Evolutionary conservation across 495 filamentous ascomycete species (phyloP).

Genomic region (Trypethelium eluteriae): DNA sequence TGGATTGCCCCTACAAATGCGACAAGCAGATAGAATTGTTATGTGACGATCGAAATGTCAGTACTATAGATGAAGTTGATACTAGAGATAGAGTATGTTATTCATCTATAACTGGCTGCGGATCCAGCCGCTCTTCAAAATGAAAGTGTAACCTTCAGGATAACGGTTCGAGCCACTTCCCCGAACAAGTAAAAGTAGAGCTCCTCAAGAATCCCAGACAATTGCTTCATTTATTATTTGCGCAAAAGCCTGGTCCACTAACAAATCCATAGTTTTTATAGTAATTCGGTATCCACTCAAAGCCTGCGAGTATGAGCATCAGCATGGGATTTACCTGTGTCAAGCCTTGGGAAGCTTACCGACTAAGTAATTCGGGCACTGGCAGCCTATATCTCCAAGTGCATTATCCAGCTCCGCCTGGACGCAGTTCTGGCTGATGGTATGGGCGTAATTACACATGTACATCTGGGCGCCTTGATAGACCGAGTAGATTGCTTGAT

Average conservation of each 20-base stretch:
- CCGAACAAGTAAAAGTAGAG: too few relatives aligned
- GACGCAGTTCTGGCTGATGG: background rate
- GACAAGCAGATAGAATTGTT: too few relatives aligned
- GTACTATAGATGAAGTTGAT: too few relatives aligned
- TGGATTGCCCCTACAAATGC: too few relatives aligned
- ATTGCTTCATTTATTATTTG: background rate
- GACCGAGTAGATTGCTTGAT: background rate
- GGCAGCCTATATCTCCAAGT: background rate
- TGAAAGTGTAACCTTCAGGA: too few relatives aligned
- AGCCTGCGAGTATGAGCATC: background rate
- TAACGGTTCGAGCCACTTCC: too few relatives aligned
- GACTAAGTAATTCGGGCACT: background rate
- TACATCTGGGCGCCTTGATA: background rate
- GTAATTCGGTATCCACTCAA: background rate
- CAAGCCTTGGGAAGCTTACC: background rate
- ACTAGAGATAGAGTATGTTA: too few relatives aligned
- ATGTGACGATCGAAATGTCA: too few relatives aligned
- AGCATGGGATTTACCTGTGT: background rate
- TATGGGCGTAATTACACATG: background rate
- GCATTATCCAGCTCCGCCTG: background rate
- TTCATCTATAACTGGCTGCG: too few relatives aligned
- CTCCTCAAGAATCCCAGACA: too few relatives aligned
- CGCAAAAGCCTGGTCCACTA: background rate
- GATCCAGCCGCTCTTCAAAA: too few relatives aligned
- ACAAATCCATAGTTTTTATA: background rate